A percentile compares a stretch with the other conserved stretches of the same genome.
Conservation (phyloP, 495 filamentous ascomycete species). For the Usnea hakonensis region DNA sequence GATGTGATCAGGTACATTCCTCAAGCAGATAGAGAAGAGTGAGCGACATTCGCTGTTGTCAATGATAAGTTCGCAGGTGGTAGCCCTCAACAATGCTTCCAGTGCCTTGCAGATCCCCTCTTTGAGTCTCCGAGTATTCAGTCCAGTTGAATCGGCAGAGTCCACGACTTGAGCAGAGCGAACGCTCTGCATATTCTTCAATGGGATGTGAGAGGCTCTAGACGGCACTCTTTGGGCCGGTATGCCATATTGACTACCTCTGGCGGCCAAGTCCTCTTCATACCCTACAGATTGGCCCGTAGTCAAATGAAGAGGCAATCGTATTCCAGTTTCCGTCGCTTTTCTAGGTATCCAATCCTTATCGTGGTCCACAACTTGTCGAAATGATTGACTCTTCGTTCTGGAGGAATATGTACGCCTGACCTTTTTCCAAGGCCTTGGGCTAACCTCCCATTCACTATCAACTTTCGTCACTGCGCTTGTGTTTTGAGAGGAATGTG, state of each 20-base stretch:
- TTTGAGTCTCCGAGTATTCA: slow-evolving; percentile 20
- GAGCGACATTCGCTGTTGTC: slow-evolving; percentile 37
- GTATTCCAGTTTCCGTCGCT: not conserved
- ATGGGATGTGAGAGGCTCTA: not conserved
- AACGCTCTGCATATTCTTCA: not conserved
- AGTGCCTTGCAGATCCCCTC: slow-evolving; percentile 42
- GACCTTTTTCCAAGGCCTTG: slow-evolving; percentile 25
- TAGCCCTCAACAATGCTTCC: slow-evolving; percentile 42
- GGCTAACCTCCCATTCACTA: slow-evolving; percentile 24
- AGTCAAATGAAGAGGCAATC: slow-evolving; percentile 2
- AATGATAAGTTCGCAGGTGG: slow-evolving; percentile 21
- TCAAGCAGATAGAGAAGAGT: slow-evolving; percentile 57
- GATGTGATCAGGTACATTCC: slow-evolving; percentile 58
- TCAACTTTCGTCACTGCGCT: not conserved
- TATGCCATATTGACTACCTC: not conserved
- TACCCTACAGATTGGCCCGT: not conserved
- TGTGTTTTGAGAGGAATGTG: not conserved
- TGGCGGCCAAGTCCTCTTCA: not conserved
- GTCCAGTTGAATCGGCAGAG: not conserved
- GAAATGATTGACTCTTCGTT: not conserved
- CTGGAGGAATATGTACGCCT: slow-evolving; percentile 31
- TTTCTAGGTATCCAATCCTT: not conserved
- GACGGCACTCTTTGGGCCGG: not conserved
- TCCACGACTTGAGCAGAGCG: not conserved
- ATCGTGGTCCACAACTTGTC: not conserved